Conservation (phyloP, 1,139 yeast genomes). For the Pichia sp. region DNA sequence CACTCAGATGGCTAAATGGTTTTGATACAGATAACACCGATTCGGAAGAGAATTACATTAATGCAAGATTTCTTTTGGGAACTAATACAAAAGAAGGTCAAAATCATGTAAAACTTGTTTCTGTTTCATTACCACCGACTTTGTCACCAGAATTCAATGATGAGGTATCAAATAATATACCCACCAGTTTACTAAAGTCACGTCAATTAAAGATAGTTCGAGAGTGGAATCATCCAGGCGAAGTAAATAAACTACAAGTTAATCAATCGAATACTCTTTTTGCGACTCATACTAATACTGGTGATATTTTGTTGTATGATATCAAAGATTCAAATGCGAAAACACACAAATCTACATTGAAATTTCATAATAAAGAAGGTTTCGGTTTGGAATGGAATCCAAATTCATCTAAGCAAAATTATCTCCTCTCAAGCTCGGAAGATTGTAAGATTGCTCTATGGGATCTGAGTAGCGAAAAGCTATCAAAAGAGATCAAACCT, state of each 20-base stretch:
- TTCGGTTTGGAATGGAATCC: constrained; percentile 64
- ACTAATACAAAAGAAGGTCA: constrained; percentile 39
- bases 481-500: constrained; percentile 29
- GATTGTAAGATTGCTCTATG: constrained; percentile 65
- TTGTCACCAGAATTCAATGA: constrained; percentile 1
- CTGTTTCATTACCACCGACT: constrained; percentile 19
- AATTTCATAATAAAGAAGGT: constrained; percentile 61
- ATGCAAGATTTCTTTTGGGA: constrained; percentile 41
- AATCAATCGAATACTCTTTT: constrained; percentile 35
- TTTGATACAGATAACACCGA: constrained; percentile 28
- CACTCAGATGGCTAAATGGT: constrained; percentile 44
- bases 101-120: constrained; percentile 41
- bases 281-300: constrained; percentile 46
- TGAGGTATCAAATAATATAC: constrained; percentile 1
- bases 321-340: constrained; percentile 17
- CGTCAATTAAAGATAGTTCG: constrained; percentile 33
- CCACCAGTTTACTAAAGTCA: constrained; percentile 11
- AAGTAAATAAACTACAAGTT: constrained; percentile 41
- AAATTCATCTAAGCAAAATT: constrained; percentile 20
- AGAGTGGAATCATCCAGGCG: constrained; percentile 49
- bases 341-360: constrained; percentile 34
- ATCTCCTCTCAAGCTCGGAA: constrained; percentile 58
- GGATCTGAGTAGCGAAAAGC: constrained; percentile 41
- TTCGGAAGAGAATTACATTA: constrained; percentile 32
- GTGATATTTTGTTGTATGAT: constrained; percentile 40